These are phyloP conservation scores for Trichophaea hybrida DNA, from an alignment of 2,329 filamentous ascomycete genomes.

Conservation along the genomic window DNA sequence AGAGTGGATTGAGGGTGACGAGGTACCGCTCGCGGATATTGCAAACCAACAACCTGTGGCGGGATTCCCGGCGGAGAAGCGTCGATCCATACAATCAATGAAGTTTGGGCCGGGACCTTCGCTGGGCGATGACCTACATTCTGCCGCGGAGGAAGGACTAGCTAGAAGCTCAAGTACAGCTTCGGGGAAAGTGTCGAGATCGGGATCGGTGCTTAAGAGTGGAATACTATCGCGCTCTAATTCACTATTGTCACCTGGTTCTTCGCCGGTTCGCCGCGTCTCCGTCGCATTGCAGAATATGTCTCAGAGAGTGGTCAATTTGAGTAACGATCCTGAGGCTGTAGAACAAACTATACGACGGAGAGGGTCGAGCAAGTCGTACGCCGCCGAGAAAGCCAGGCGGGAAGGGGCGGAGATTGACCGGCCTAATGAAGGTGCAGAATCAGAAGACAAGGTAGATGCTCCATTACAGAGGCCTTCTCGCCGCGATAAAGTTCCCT, in stretches of 20 bases:
- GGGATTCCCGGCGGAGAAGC: constrained; percentile 19
- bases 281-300: constrained; percentile 46
- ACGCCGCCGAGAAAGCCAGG: neutral
- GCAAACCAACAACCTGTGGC: constrained; percentile 25
- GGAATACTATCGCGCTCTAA: constrained; percentile 8
- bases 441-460: too few relatives aligned
- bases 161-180: constrained; percentile 10
- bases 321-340: constrained; percentile 64
- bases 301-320: constrained; percentile 94
- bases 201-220: constrained; percentile 30
- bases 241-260: constrained; percentile 29
- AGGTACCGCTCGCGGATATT: constrained; percentile 17
- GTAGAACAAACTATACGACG: constrained; percentile 31
- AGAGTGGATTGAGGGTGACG: constrained; percentile 20
- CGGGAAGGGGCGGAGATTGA: too few relatives aligned
- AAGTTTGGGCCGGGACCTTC: constrained; percentile 25
- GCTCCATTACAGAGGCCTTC: too few relatives aligned
- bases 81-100: constrained; percentile 17
- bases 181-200: constrained; percentile 24
- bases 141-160: constrained; percentile 25
- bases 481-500: constrained; percentile 15
- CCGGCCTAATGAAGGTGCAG: too few relatives aligned
- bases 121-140: constrained; percentile 26
- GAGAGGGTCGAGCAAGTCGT: constrained; percentile 24
- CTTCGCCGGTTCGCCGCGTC: constrained; percentile 37